These are phyloP conservation scores for Penicillium samsonianum DNA, from an alignment of 495 filamentous ascomycete species.

Conservation along the genomic window DNA sequence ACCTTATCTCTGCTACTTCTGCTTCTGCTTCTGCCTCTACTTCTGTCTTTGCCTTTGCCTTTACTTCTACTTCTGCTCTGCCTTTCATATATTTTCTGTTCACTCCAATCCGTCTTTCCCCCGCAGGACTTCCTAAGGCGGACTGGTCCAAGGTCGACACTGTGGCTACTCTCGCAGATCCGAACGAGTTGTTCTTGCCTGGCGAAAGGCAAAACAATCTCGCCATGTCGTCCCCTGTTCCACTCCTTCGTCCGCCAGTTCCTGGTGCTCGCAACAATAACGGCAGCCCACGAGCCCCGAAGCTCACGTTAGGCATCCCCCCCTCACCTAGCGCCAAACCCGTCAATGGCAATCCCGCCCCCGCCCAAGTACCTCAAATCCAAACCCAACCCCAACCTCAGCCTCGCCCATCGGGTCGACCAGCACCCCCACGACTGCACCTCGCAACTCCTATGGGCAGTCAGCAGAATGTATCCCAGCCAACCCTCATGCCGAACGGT, in stretches of 20 bases:
- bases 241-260: slow-evolving; percentile 81
- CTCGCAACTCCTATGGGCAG: slow-evolving; percentile 85
- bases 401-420: slow-evolving; percentile 44
- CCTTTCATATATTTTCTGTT: neutral
- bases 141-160: slow-evolving; percentile 31
- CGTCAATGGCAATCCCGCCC: slow-evolving; percentile 43
- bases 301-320: slow-evolving; percentile 85
- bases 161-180: slow-evolving; percentile 49
- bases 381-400: slow-evolving; percentile 31
- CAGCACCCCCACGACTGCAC: slow-evolving; percentile 68
- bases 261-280: slow-evolving; percentile 66
- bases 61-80: neutral
- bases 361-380: slow-evolving; percentile 22
- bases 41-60: neutral
- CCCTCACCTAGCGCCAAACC: slow-evolving; percentile 79
- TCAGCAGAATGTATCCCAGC: slow-evolving; percentile 59
- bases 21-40: neutral
- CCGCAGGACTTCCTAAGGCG: slow-evolving; percentile 22
- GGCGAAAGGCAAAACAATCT: slow-evolving; percentile 52
- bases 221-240: slow-evolving; percentile 78
- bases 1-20: slow-evolving; percentile 9
- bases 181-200: slow-evolving; percentile 52
- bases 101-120: slow-evolving; percentile 10
- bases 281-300: slow-evolving; percentile 62
- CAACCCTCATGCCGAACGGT: slow-evolving; percentile 49